Evolutionary conservation across 192 early-diverging fungal species (phyloP), one percentile per base, ranked within the genome.

Genomic region (Umbelopsis sp.): DNA sequence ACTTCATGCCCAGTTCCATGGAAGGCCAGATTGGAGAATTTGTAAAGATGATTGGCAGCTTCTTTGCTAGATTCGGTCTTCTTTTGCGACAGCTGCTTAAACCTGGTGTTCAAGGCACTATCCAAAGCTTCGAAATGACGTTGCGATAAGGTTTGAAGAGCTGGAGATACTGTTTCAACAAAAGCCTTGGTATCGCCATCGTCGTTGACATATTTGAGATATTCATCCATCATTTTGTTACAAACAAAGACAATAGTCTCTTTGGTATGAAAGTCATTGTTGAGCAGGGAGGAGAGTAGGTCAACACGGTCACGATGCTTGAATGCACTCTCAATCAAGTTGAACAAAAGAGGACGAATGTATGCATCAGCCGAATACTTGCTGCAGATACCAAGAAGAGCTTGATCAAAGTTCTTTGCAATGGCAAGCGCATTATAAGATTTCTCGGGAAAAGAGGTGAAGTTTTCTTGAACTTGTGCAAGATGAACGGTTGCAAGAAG

Each of bases 1-100:
- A 90, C 71, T 68, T 90, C 83, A 68, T 87, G 84, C 7, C 83
- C 78, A 20, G 88, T 88, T 47, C 89, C 90, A 26, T 83, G 72
- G 71, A 91, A 89, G 11, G 80, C 79, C 41, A 77, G 72, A 4
- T 84, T 68, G 12, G 88, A 77, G 44, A 92, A 83, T 9, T 85
- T 69, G 74, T 87, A 92, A 6, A 91, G 77, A 10, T 69, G 71
- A 22, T 78, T 70, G 53, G 74, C 47, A 20, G 66, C 59, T 53
- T 74, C 62, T 12, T 71, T 49, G 24, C 73, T 69, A 4, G 73
- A 38, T 2, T 75, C 69, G 4, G 47, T 71, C 34, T 74, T 74
- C 5, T 76, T 43, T 32, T 59, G 41, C 10, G 45, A 31, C n/a
- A 47, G 11, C 17, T 74, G 65, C n/a, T 76, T 59, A n/a, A 87